Conservation (phyloP, 2,329 filamentous ascomycete genomes). For the Fusarium mexicanum region DNA sequence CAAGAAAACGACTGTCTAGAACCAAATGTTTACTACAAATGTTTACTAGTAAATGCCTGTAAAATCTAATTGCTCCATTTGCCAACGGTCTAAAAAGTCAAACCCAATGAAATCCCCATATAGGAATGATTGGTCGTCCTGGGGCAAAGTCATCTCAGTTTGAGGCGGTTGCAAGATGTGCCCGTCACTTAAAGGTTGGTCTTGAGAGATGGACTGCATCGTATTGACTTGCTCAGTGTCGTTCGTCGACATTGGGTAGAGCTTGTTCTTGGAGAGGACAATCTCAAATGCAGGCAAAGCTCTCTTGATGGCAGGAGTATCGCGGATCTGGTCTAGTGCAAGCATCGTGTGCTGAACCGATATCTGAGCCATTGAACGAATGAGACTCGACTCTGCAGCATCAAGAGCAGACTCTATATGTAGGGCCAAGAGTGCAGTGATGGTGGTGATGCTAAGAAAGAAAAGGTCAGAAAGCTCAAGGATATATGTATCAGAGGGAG, state of each 20-base stretch:
- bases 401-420: slow-evolving; percentile 12
- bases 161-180: background rate
- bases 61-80: slow-evolving; percentile 23
- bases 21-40: too few species aligned
- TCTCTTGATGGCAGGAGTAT: slow-evolving; percentile 6
- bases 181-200: accelerated
- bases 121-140: background rate
- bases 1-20: background rate
- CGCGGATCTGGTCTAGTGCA: background rate
- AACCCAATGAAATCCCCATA: background rate
- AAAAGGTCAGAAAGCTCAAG: accelerated
- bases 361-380: slow-evolving; percentile 7
- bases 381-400: background rate
- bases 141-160: background rate
- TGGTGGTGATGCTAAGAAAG: background rate
- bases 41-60: background rate
- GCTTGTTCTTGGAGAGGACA: slow-evolving; percentile 9
- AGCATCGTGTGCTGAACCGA: slow-evolving; percentile 11
- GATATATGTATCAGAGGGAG: accelerated
- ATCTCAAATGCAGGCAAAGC: slow-evolving; percentile 10
- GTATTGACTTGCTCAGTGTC: background rate
- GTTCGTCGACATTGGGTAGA: background rate
- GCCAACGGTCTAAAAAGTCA: slow-evolving; percentile 16
- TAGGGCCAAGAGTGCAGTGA: background rate
- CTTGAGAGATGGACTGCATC: background rate